Evolutionary conservation across 495 filamentous ascomycete species (phyloP).

Genomic region (Staphylotrichum tortipilum): DNA sequence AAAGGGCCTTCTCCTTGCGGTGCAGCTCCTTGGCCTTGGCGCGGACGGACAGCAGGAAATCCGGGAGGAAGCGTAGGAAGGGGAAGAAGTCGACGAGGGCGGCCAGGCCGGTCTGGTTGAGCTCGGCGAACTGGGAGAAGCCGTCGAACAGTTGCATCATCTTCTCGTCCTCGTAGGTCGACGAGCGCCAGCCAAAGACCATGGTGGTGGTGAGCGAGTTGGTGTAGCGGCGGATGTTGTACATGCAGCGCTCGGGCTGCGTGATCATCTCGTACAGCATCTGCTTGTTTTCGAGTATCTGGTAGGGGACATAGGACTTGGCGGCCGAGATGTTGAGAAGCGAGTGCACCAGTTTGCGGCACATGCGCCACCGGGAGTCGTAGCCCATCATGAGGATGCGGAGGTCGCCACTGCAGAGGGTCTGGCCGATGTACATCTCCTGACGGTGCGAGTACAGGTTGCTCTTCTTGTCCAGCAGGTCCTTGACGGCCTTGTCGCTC

Average conservation of each 20-base stretch:
- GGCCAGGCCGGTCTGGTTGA: slow-evolving; percentile 34
- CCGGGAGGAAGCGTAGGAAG: slow-evolving; percentile 32
- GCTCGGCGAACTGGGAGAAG: slow-evolving; percentile 41
- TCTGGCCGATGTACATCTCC: slow-evolving; percentile 31
- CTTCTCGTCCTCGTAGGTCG: slow-evolving; percentile 41
- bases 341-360: slow-evolving; percentile 37
- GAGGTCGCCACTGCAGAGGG: slow-evolving; percentile 24
- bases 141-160: slow-evolving; percentile 46
- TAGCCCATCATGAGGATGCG: slow-evolving; percentile 33
- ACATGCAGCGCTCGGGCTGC: slow-evolving; percentile 31
- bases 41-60: slow-evolving; percentile 28
- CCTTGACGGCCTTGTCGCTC: slow-evolving; percentile 30
- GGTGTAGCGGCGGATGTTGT: slow-evolving; percentile 46
- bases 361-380: slow-evolving; percentile 31
- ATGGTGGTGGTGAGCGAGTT: slow-evolving; percentile 49
- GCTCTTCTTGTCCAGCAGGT: slow-evolving; percentile 31
- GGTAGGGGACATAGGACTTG: slow-evolving; percentile 42
- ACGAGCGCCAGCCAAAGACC: slow-evolving; percentile 46
- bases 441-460: slow-evolving; percentile 30
- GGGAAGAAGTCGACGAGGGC: slow-evolving; percentile 38
- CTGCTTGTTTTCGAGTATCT: slow-evolving; percentile 43
- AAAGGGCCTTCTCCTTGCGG: slow-evolving; percentile 22
- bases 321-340: slow-evolving; percentile 36
- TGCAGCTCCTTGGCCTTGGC: slow-evolving; percentile 24
- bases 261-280: slow-evolving; percentile 40